These are phyloP conservation scores for Syzygium aqueum DNA, from an alignment of 345 rosid species.

Conservation along the genomic window DNA sequence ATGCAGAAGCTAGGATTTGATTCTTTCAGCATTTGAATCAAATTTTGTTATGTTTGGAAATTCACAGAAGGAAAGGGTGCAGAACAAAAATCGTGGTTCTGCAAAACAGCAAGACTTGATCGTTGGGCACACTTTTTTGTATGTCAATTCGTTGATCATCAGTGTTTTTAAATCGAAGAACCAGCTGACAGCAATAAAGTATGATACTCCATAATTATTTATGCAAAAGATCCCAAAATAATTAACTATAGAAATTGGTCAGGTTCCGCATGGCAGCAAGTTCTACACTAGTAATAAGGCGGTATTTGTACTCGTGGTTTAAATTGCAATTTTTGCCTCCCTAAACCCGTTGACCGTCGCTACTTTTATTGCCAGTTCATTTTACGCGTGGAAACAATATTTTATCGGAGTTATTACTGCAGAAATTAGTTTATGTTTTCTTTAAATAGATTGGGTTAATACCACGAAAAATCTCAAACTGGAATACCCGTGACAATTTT, in stretches of 20 bases:
- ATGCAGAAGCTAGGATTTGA: not conserved
- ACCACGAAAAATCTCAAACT: too few relatives aligned
- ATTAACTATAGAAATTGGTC: not conserved
- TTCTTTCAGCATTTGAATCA: not conserved
- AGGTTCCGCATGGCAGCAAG: not conserved
- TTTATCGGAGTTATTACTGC: not conserved
- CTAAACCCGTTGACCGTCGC: not conserved
- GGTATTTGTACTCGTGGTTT: not conserved
- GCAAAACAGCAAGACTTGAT: not conserved
- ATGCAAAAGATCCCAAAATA: not conserved
- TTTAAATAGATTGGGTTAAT: too few relatives aligned
- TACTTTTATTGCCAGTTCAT: not conserved
- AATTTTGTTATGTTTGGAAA: not conserved
- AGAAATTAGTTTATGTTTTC: not conserved
- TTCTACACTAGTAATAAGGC: not conserved
- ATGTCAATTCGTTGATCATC: not conserved
- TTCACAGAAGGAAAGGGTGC: not conserved
- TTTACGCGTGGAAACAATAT: not conserved
- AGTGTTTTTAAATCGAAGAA: not conserved
- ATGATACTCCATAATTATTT: not conserved
- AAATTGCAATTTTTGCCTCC: not conserved
- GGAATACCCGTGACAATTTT: too few relatives aligned
- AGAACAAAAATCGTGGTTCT: not conserved
- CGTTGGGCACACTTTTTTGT: not conserved
- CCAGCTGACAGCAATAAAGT: not conserved